A percentile compares a stretch with the other conserved stretches of the same genome.
These are phyloP conservation scores for Penicillium crustosum DNA, from an alignment of 2,329 filamentous ascomycete species.

Conservation along the genomic window DNA sequence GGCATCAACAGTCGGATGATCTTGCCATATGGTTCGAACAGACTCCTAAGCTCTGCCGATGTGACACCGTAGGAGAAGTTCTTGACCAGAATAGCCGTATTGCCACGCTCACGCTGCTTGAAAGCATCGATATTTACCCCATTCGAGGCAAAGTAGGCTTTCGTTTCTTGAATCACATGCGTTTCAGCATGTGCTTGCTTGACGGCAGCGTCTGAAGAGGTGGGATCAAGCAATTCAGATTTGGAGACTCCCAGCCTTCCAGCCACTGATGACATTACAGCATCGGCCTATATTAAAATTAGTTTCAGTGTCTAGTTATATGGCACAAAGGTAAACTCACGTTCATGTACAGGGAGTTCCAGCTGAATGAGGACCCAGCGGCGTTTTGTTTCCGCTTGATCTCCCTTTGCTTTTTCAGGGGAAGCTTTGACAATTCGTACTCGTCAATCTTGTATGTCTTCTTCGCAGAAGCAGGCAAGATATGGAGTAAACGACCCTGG, in stretches of 20 bases:
- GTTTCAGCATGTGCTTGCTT: conserved; percentile 98
- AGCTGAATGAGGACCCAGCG: conserved; percentile 78
- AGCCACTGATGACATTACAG: conserved; percentile 86
- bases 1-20: conserved; percentile 85
- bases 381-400: conserved; percentile 83
- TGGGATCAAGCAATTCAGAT: conserved; percentile 90
- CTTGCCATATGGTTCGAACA: conserved; percentile 84
- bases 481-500: conserved; percentile 87
- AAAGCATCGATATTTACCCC: conserved; percentile 92
- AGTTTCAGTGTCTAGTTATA: conserved; percentile 11
- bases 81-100: conserved; percentile 86
- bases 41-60: conserved; percentile 70
- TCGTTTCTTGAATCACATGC: conserved; percentile 92
- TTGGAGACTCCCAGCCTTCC: conserved; percentile 85
- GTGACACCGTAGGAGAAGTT: conserved; percentile 87
- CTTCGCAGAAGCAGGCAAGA: conserved; percentile 81
- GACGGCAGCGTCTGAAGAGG: conserved; percentile 87
- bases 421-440: conserved; percentile 83
- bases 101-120: conserved; percentile 78
- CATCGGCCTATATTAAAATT: conserved; percentile 58
- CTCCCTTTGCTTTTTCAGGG: conserved; percentile 89
- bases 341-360: conserved; percentile 99
- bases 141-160: conserved; percentile 82
- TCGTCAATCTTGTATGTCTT: conserved; percentile 81
- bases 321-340: conserved; percentile 48